These are phyloP conservation scores for Eucalyptus cloeziana DNA, from an alignment of 345 rosid genomes.

Conservation along the genomic window DNA sequence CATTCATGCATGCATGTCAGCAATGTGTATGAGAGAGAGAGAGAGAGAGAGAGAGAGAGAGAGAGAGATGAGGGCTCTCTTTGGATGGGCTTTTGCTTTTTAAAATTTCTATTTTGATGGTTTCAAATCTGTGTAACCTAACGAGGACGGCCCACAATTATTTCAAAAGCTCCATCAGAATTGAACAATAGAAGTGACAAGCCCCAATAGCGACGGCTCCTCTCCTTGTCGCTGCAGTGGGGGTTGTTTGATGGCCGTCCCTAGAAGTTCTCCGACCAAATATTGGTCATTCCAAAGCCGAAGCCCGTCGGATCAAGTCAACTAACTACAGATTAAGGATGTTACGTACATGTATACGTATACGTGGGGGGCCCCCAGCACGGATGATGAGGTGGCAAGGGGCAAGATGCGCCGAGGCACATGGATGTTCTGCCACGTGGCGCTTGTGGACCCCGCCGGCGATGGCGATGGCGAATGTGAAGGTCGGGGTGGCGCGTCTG, in stretches of 20 bases:
- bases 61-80: neutral
- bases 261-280: neutral
- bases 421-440: neutral
- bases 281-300: neutral
- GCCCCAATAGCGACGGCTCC: neutral
- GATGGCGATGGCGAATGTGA: neutral
- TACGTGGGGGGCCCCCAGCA: neutral
- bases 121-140: neutral
- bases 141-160: neutral
- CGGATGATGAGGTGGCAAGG: neutral
- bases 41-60: neutral
- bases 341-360: neutral
- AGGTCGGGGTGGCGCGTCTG: neutral
- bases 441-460: neutral
- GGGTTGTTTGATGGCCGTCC: neutral
- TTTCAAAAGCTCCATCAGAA: neutral
- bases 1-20: neutral
- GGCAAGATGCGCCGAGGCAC: neutral
- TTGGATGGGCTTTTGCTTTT: neutral
- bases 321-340: neutral
- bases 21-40: neutral
- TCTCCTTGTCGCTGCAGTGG: neutral
- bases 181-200: neutral
- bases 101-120: neutral
- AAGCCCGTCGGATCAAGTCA: neutral